Conservation (phyloP, 2,329 filamentous ascomycete genomes). For the Trichocomaceae sp. region DNA sequence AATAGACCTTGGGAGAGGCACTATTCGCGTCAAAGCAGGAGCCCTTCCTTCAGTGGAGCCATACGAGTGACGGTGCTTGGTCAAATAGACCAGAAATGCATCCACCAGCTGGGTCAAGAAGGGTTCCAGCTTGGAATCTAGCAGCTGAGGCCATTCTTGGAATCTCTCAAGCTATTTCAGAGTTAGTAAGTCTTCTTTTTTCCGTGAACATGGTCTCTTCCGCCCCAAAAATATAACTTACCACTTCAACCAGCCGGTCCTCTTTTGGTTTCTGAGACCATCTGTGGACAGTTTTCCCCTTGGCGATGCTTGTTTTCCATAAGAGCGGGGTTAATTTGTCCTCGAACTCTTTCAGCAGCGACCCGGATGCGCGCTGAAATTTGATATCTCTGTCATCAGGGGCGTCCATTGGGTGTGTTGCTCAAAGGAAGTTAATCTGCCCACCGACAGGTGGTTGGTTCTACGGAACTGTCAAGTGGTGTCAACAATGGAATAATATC, state of each 20-base stretch:
- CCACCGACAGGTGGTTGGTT: not conserved
- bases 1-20: slow-evolving; percentile 61
- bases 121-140: slow-evolving; percentile 73
- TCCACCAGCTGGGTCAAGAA: slow-evolving; percentile 69
- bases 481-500: not conserved
- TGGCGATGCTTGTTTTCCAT: slow-evolving; percentile 28
- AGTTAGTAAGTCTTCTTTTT: not conserved
- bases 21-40: slow-evolving; percentile 31
- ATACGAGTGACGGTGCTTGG: slow-evolving; percentile 38
- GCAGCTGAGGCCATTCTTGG: slow-evolving; percentile 87
- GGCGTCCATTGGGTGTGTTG: slow-evolving; percentile 35
- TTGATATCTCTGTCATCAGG: slow-evolving; percentile 40
- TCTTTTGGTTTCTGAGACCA: slow-evolving; percentile 34
- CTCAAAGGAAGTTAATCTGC: not conserved
- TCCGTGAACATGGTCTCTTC: slow-evolving; percentile 12
- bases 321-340: slow-evolving; percentile 38
- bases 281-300: slow-evolving; percentile 29
- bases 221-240: slow-evolving; percentile 21
- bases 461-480: too few species aligned
- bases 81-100: slow-evolving; percentile 65
- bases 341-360: slow-evolving; percentile 38
- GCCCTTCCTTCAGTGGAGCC: slow-evolving; percentile 25
- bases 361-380: slow-evolving; percentile 41
- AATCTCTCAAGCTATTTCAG: slow-evolving; percentile 66
- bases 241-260: slow-evolving; percentile 34